phyloP scores from a whole-genome alignment of 495 filamentous ascomycete species.

The Schizothecium vesticola region DNA sequence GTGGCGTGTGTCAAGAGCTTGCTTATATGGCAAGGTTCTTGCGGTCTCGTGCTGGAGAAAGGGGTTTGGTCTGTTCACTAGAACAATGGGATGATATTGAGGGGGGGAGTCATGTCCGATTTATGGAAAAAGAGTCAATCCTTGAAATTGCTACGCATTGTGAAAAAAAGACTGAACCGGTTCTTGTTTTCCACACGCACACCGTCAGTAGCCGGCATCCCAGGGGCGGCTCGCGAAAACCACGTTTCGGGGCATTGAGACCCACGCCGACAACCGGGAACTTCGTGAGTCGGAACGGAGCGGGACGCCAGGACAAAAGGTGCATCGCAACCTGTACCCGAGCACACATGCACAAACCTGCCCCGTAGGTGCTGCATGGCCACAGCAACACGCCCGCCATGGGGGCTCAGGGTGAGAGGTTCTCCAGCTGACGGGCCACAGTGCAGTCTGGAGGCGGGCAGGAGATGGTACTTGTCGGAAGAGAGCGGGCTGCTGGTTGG shows the following conservation, averaged over 20 bases:
- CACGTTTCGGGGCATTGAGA: background rate
- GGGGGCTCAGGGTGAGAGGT: background rate
- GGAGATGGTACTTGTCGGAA: background rate
- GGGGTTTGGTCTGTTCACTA: background rate
- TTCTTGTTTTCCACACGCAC: background rate
- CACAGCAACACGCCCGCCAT: background rate
- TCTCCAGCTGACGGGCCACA: background rate
- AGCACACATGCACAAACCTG: background rate
- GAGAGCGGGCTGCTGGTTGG: background rate
- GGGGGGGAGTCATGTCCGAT: background rate
- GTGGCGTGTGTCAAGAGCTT: background rate
- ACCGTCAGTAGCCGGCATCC: background rate
- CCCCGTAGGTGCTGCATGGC: background rate
- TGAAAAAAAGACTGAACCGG: background rate
- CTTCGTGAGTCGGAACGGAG: background rate
- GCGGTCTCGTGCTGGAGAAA: background rate
- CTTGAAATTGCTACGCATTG: background rate
- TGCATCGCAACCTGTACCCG: slow-evolving; percentile 2
- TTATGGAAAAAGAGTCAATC: background rate
- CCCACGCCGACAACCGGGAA: slow-evolving; percentile 23
- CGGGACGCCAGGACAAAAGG: background rate
- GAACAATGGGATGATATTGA: background rate
- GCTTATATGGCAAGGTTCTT: background rate
- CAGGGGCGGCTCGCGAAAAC: background rate
- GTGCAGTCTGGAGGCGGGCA: background rate